phyloP scores from a whole-genome alignment of 1,139 yeast genomes.

The Saccharomycopsis crataegensis region DNA sequence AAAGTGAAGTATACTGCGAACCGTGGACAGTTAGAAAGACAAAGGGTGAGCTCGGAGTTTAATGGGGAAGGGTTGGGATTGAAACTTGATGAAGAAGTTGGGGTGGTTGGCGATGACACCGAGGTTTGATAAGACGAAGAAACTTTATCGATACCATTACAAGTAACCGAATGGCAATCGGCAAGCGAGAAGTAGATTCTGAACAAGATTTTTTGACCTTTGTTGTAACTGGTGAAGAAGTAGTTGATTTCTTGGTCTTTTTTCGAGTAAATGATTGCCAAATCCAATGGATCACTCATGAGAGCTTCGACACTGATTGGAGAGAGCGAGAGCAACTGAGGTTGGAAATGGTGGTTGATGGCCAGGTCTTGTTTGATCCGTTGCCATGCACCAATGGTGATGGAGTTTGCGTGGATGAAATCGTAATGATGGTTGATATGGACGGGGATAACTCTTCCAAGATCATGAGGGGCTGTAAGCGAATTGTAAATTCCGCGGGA shows the following conservation, averaged over 20 bases:
- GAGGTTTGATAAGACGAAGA: conserved; percentile 29
- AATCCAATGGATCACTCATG: conserved; percentile 57
- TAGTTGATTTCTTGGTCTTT: conserved; percentile 66
- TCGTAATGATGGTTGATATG: conserved; percentile 60
- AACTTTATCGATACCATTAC: not conserved
- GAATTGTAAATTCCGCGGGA: not conserved
- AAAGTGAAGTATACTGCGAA: conserved; percentile 64
- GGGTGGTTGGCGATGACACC: conserved; percentile 2
- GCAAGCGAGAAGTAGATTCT: conserved; percentile 59
- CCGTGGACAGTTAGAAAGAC: conserved; percentile 55
- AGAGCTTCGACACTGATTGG: conserved; percentile 56
- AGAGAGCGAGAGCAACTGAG: conserved; percentile 35
- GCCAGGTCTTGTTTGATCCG: conserved; percentile 47
- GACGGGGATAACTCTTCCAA: conserved; percentile 38
- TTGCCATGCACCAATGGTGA: conserved; percentile 76
- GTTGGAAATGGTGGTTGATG: conserved; percentile 11
- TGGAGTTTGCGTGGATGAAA: conserved; percentile 56
- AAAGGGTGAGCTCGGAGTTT: conserved; percentile 42
- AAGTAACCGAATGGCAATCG: conserved; percentile 22
- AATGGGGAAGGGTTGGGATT: conserved; percentile 20
- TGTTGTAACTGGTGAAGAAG: conserved; percentile 63
- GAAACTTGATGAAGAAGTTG: conserved; percentile 22
- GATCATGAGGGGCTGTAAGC: conserved; percentile 19
- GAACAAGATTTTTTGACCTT: conserved; percentile 58
- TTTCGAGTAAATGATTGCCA: conserved; percentile 58